Evolutionary conservation across 208 protist genomes (phyloP), one percentile per base, ranked within the genome.

Genomic region (Trypanosoma lewisi): DNA sequence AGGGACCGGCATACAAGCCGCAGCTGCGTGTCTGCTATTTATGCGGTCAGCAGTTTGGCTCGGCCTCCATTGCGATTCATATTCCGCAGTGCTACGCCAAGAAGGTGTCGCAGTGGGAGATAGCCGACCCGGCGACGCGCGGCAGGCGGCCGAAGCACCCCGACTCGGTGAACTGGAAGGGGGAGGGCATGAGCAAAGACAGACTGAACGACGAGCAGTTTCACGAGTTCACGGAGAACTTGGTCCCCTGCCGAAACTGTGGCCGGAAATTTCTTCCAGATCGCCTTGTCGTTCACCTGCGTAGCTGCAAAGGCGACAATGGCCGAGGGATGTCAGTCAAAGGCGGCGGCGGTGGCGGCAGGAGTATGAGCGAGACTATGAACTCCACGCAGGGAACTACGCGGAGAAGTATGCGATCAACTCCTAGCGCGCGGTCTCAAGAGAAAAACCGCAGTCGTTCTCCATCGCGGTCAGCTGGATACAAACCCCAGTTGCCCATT

Each of bases 21-120:
- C 67, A 81, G n/a, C 67, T 95, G 37, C 71, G 79, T 1, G 77
- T 92, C 30, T 96, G 91, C 67, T 96, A 96, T 58, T 71, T 96
- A 11, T 91, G 85, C 61, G 91, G 91, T 8, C 86, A 94, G 36
- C 87, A 96, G 74, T 97, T 96, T 66, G 91, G 93, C 30, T 86
- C 65, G 30, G 77, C 78, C 2, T 96, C 89, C 36, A 87, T 97
- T 34, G 80, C 73, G 45, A 97, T 97, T 57, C 93, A 97, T 69
- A 82, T 96, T 41, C 87, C 85, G 6, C 87, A 96, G 70, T 97
- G 93, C 66, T 94, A 90, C 59, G 49, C 75, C 7, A 96, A 97
- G 72, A 93, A 93, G 63, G 25, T 93, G 14, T 55, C 76, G 7
- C 82, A 94, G 67, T 95, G 89, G 89, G 77, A 95, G 56, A 67